Evolutionary conservation across 345 rosid genomes (phyloP), one percentile per base, ranked within the genome.

Genomic region (Citrus trifoliata): DNA sequence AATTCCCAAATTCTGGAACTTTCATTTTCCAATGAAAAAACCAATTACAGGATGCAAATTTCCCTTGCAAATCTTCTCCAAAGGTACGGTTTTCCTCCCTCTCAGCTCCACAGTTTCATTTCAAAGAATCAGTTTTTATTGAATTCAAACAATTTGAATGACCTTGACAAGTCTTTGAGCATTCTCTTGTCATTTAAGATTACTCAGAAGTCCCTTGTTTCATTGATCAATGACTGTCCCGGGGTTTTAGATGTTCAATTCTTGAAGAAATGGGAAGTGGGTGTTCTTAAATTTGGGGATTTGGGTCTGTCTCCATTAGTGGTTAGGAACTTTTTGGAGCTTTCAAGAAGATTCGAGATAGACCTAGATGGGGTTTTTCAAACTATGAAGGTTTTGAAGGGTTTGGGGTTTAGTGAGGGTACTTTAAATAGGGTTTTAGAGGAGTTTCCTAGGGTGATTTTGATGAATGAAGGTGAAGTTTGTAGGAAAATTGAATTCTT

Each of bases 71-170:
- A 81, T 88, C 87, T 95, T 62, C 88, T 93, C 67, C 89, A 82
- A 76, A 88, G 92, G 86, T 86, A 88, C 73, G 95, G 97, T 6
- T 88, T 95, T 76, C 76, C 97, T 81, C 84, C 88, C 38, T 87
- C 93, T 53, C 85, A 77, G 60, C 88, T 89, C 71, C 87, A 87
- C 7, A 59, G 70, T 22, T 88, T 93, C 69, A 85, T 95, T 61
- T 66, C 79, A 4, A 85, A 62, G 73, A 88, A 88, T 83, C 85
- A 12, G 16, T 79, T 78, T 63, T 82, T 88, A 1, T 58, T 90
- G 73, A 84, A 83, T 83, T 83, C 88, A 46, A 86, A 84, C 58
- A 86, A 85, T 76, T 70, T 87, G 46, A 12, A 37, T 0, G 88
- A 93, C 27, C 75, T 89, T 33, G 90, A 93, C 35, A 82, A 30